Conservation (phyloP, 2,329 filamentous ascomycete genomes). For the Bipolaris victoriae region DNA sequence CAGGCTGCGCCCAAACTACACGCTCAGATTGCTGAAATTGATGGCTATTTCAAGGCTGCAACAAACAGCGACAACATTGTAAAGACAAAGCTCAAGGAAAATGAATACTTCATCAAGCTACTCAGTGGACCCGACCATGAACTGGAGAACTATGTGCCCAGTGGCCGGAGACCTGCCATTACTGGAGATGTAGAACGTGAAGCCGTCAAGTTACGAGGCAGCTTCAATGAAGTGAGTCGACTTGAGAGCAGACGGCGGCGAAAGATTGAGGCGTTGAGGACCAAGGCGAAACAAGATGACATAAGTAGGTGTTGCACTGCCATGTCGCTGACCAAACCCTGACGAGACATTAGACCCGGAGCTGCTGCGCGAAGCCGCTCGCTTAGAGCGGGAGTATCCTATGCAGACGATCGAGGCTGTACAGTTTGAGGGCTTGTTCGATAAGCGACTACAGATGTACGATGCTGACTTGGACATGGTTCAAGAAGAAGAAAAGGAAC, state of each 20-base stretch:
- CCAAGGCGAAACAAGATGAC: constrained; percentile 84
- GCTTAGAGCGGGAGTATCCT: constrained; percentile 84
- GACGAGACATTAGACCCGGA: constrained; percentile 63
- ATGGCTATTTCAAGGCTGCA: constrained; percentile 81
- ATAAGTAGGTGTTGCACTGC: constrained; percentile 63
- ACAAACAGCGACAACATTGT: constrained; percentile 72
- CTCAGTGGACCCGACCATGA: constrained; percentile 80
- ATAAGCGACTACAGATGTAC: constrained; percentile 80
- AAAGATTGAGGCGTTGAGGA: constrained; percentile 77
- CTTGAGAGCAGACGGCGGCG: constrained; percentile 81
- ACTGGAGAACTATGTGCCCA: constrained; percentile 87
- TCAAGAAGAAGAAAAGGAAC: constrained; percentile 74
- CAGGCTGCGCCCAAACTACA: constrained; percentile 76
- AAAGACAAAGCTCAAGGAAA: constrained; percentile 76
- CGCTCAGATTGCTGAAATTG: constrained; percentile 76
- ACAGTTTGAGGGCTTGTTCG: constrained; percentile 92
- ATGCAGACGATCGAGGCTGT: constrained; percentile 83
- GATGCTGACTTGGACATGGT: constrained; percentile 77
- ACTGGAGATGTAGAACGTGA: constrained; percentile 81
- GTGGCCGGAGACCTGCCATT: constrained; percentile 77
- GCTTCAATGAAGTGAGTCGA: constrained; percentile 82
- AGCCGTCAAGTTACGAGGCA: constrained; percentile 75
- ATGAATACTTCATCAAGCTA: constrained; percentile 75
- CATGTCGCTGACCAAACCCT: constrained; percentile 23
- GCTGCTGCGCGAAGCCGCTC: constrained; percentile 80